A percentile compares a stretch with the other conserved stretches of the same genome.
Conservation (phyloP, 2,329 filamentous ascomycete species). For the Colletotrichum sp. region DNA sequence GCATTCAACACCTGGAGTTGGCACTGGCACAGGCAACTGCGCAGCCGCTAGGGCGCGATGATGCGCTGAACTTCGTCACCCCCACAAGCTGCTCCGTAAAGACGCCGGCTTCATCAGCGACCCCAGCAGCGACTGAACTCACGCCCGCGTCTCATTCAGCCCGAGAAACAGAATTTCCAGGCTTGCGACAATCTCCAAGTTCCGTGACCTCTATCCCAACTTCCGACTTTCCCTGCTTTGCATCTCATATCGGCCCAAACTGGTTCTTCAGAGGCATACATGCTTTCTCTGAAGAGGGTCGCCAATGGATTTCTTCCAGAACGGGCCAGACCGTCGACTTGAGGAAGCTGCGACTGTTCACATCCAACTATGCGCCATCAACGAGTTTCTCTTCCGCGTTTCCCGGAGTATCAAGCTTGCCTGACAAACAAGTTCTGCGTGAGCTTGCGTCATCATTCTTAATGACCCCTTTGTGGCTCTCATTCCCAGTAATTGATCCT, state of each 20-base stretch:
- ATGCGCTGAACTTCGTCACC: background rate
- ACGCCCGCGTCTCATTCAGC: background rate
- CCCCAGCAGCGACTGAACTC: background rate
- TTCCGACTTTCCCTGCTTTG: background rate
- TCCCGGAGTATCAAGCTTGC: background rate
- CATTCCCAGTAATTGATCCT: background rate
- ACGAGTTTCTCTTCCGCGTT: background rate
- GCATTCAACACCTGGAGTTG: background rate
- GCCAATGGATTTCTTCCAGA: background rate
- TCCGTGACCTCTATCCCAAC: background rate
- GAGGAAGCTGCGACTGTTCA: background rate
- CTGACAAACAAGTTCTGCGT: background rate
- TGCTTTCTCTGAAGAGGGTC: background rate
- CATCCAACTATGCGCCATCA: background rate
- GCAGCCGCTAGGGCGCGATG: background rate
- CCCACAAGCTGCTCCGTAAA: background rate
- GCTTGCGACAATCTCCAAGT: background rate
- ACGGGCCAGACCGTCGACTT: slow-evolving; percentile 1
- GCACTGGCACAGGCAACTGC: background rate
- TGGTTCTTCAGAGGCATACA: slow-evolving; percentile 13
- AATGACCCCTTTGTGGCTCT: background rate
- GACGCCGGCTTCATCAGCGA: background rate
- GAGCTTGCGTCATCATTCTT: background rate
- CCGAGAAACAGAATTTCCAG: background rate
- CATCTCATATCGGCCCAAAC: background rate